Conservation (phyloP, 192 early-diverging fungal species). For the Coemansia sp. region DNA sequence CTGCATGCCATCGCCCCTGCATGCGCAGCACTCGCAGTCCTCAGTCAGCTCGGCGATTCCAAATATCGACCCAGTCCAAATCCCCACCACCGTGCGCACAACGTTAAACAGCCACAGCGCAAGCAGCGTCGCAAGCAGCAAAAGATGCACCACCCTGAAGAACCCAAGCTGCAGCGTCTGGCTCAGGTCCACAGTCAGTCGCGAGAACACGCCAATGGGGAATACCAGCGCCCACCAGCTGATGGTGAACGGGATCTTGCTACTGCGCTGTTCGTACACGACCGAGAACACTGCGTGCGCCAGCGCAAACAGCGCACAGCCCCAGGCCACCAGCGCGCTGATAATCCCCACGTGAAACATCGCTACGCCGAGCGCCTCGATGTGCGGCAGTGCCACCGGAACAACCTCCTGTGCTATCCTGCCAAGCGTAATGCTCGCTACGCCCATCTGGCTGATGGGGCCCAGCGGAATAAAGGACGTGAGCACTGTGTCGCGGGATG, state of each 20-base stretch:
- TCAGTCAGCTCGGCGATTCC: slow-evolving; percentile 10
- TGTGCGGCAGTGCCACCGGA: neutral
- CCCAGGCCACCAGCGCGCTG: slow-evolving; percentile 40
- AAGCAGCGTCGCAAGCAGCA: slow-evolving; percentile 15
- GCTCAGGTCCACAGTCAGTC: slow-evolving; percentile 15
- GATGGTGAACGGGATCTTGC: slow-evolving; percentile 47
- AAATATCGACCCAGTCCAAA: slow-evolving; percentile 37
- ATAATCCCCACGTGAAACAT: slow-evolving; percentile 18
- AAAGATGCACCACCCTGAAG: slow-evolving; percentile 15
- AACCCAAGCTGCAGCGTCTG: slow-evolving; percentile 16
- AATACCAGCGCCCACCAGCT: slow-evolving; percentile 55
- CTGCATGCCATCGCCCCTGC: neutral
- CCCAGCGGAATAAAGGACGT: slow-evolving; percentile 53
- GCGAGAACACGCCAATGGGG: slow-evolving; percentile 49
- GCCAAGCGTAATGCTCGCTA: slow-evolving; percentile 15
- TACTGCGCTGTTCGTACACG: slow-evolving; percentile 13
- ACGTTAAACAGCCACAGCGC: slow-evolving; percentile 33
- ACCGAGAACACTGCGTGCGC: slow-evolving; percentile 37
- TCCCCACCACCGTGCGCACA: slow-evolving; percentile 32
- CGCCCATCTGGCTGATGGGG: slow-evolving; percentile 49
- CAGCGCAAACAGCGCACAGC: slow-evolving; percentile 31
- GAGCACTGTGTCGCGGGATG: slow-evolving; percentile 40
- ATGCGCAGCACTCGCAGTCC: slow-evolving; percentile 7
- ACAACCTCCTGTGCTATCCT: slow-evolving; percentile 8
- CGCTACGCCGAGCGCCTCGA: slow-evolving; percentile 11